phyloP scores from a whole-genome alignment of 2,329 filamentous ascomycete genomes.

The Colletotrichum liaoningense region DNA sequence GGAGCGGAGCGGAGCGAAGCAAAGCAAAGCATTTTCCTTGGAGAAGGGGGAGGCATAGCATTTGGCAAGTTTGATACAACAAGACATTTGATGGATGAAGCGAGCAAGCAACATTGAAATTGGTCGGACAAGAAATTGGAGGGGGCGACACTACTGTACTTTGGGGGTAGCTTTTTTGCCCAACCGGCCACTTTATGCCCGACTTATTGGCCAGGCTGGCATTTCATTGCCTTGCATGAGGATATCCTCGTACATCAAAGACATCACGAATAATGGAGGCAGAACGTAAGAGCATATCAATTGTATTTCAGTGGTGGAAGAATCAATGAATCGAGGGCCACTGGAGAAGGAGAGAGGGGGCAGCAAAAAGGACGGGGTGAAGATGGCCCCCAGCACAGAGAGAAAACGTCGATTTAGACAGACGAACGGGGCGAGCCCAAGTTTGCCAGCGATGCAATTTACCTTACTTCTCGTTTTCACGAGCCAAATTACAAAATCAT shows the following conservation, averaged over 20 bases:
- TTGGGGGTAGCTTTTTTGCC: background rate
- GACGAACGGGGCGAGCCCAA: background rate
- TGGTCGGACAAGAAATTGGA: background rate
- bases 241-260: background rate
- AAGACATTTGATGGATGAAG: background rate
- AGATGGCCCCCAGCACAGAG: background rate
- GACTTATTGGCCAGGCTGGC: background rate
- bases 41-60: background rate
- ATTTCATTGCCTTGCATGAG: background rate
- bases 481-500: background rate
- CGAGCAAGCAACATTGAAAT: background rate
- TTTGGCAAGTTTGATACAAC: background rate
- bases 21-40: too few species aligned
- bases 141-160: background rate
- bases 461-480: background rate
- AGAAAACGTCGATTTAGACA: constrained; percentile 2
- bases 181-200: background rate
- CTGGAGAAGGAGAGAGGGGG: background rate
- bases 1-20: background rate
- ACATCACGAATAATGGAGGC: background rate
- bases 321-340: background rate
- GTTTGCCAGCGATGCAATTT: background rate
- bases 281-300: background rate
- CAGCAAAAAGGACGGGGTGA: background rate
- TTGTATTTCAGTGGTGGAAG: background rate